Base-by-base conservation (phyloP, 2,329 filamentous ascomycete genomes). In the Hypoxylon sp. region DNA sequence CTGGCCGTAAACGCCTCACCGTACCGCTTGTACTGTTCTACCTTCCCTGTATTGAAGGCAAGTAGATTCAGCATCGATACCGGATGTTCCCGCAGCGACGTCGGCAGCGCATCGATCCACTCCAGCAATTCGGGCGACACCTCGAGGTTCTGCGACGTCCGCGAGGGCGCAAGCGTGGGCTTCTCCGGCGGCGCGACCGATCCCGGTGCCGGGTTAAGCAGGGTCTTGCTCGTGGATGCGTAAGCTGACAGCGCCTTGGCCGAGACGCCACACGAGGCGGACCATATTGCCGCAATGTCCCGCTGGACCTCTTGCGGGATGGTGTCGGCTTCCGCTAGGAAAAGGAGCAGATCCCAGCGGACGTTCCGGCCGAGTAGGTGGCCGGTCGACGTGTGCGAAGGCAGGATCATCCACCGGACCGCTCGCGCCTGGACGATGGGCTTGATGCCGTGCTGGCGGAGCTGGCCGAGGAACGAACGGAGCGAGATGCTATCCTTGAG, bases 31-130 rank as follows among this genome's bases (percentile, higher is more conserved):
- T 89, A 90, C 49, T 79, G 77, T 22, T 76, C 74, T 69, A 87
- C 86, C 63, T 79, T 81, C 10, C 79, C 81, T 0, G 74, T 77
- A 44, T 79, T 79, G 76, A 90, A 89, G 39, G 86, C 79, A 4
- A 90, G 79, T 2, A 89, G 76, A 63, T 90, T 89, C 39, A 89
- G 79, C 87, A 89, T 90, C 1, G 84, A 85, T 1, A 89, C 83
- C 0, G 87, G 82, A 37, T 72, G 75, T 65, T 46, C 70, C 73
- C 56, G 37, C 11, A 70, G 41, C n/a, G 41, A 52, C 2, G 39
- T 37, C 48, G 71, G 68, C 20, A 72, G 50, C 15, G 39, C 34
- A 4, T 76, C 61, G 72, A 87, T 84, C 81, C 86, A 89, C 0
- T 69, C 39, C 11, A 79, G 70, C 0, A 89, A 73, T 3, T 84